These are phyloP conservation scores for Vanrija sp. DNA, from an alignment of 1,284 basidiomycete species.

Conservation along the genomic window DNA sequence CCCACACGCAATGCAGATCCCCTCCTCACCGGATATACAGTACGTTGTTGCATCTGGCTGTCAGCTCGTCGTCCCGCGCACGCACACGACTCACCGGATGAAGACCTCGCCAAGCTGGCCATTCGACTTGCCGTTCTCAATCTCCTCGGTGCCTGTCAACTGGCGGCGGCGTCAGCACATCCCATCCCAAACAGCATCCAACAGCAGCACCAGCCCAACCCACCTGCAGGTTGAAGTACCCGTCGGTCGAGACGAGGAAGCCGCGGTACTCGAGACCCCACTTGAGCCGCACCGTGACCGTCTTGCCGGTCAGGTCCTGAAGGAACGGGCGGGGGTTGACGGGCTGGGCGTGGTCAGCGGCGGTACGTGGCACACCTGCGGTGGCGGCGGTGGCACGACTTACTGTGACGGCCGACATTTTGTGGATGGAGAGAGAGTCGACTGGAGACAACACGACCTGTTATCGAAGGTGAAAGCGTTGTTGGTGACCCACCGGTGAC, in stretches of 20 bases:
- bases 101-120: constrained; percentile 97
- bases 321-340: constrained; percentile 99
- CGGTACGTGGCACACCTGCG: too few species aligned
- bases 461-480: not conserved
- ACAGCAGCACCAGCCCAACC: constrained; percentile 27
- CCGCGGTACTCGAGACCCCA: constrained; percentile 99
- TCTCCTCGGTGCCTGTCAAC: constrained; percentile 98
- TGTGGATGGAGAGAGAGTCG: constrained; percentile 4
- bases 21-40: constrained; percentile 65
- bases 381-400: too few species aligned
- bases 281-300: constrained; percentile 90
- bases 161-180: constrained; percentile 45
- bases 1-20: too few species aligned
- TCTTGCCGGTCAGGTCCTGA: constrained; percentile 96
- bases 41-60: constrained; percentile 71
- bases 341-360: constrained; percentile 51
- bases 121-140: constrained; percentile 91
- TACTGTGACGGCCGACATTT: constrained; percentile 38
- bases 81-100: constrained; percentile 62
- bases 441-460: too few species aligned
- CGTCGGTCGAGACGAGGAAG: constrained; percentile 96
- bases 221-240: constrained; percentile 99
- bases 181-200: not conserved
- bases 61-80: not conserved
- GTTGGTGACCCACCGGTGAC: not conserved